Evolutionary conservation across 768 basidiomycete species (phyloP), one percentile per base, ranked within the genome.

Genomic region (Sporobolomyces phaffii): DNA sequence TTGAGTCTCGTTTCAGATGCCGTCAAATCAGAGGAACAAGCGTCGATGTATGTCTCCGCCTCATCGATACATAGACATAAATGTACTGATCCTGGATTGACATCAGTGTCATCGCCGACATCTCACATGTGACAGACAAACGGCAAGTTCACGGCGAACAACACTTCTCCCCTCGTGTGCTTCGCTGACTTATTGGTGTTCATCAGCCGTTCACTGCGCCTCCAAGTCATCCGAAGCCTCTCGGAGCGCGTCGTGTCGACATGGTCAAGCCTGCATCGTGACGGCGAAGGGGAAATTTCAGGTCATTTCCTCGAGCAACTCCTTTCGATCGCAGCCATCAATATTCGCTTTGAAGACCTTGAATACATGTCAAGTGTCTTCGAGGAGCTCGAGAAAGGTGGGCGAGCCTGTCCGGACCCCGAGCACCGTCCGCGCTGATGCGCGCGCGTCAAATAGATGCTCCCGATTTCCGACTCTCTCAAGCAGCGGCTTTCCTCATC

Each of bases 251-350:
- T 49, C 18, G 28, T 24, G 26, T 9, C 48, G 11, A 14, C 38
- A 9, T 38, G 10, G 38, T 38, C 38, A 9, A 38, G 10, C 38
- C 17, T 38, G 29, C 14, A 4, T 51, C 31, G 33, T 15, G 10
- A 22, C 4, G 9, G 50, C 24, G 3, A 33, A 33, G 29, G 20
- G n/a, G n/a, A 14, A 14, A 28, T 13, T 13, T 24, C 24, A 18
- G 24, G 36, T 43, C 54, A 40, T 15, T 43, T 56, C 20, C 54
- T 56, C 54, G 38, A 56, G 15, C 54, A 56, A 26, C 38, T 56
- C 17, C 8, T 43, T 5, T 41, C 40, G 10, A 28, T 56, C 10
- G 26, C 28, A 9, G 40, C 40, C 26, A n/a, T n/a, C n/a, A n/a
- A n/a, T n/a, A 14, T 56, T 20, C 5, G 28, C 28, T 6, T 43